Evolutionary conservation across 2,329 filamentous ascomycete species (phyloP).

Genomic region (Hypoxylon sp.): DNA sequence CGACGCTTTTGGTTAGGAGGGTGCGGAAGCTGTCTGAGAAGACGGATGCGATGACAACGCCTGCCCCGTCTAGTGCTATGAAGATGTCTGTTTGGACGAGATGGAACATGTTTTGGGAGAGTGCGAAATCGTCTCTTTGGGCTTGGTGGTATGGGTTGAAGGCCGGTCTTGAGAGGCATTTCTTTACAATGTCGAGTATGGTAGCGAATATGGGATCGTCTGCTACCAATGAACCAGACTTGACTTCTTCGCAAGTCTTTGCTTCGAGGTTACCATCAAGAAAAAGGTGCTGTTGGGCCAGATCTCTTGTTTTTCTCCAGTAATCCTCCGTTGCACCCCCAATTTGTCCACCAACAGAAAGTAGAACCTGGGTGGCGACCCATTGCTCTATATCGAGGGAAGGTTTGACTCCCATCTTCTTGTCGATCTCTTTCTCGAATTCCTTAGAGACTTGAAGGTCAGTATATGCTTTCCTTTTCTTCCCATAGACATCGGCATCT

Average conservation of each 20-base stretch:
- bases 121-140: too few species aligned
- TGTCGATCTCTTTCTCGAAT: background rate
- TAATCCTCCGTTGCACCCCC: background rate
- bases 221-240: background rate
- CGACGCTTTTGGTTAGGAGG: background rate
- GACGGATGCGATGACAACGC: too few species aligned
- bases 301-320: background rate
- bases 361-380: background rate
- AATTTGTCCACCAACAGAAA: background rate
- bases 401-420: background rate
- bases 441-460: background rate
- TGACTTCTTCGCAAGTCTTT: background rate
- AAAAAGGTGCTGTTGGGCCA: background rate
- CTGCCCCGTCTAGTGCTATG: too few species aligned
- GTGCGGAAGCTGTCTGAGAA: background rate
- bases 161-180: too few species aligned
- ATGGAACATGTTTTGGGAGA: too few species aligned
- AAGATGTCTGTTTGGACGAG: too few species aligned
- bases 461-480: background rate
- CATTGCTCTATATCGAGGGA: background rate
- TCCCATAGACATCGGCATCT: background rate
- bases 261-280: background rate
- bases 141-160: too few species aligned
- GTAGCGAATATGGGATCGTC: background rate
- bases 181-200: too few species aligned